These are phyloP conservation scores for Dimargaris verticillata DNA, from an alignment of 192 early-diverging fungal genomes.

Conservation along the genomic window DNA sequence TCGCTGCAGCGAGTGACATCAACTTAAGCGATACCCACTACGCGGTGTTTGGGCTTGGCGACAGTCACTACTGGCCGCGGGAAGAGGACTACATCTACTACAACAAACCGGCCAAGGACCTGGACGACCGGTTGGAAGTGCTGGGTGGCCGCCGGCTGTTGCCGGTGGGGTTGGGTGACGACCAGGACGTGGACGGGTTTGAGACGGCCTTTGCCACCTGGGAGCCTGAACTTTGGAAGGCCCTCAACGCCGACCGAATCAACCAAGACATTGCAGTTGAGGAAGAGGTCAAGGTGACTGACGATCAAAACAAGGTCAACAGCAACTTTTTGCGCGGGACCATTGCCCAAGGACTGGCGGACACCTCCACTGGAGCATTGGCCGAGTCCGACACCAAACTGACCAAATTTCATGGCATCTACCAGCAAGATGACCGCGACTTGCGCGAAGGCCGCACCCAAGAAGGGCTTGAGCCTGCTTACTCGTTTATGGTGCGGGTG, in stretches of 20 bases:
- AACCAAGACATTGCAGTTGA: conserved; percentile 43
- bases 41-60: conserved; percentile 81
- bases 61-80: conserved; percentile 92
- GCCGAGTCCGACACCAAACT: conserved; percentile 82
- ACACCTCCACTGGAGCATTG: conserved; percentile 67
- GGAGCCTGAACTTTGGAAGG: conserved; percentile 67
- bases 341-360: conserved; percentile 68
- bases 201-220: conserved; percentile 65
- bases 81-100: conserved; percentile 80
- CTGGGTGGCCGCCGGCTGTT: conserved; percentile 54
- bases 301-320: conserved; percentile 83
- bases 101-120: conserved; percentile 75
- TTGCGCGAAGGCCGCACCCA: conserved; percentile 66
- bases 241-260: conserved; percentile 58
- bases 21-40: conserved; percentile 49
- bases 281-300: conserved; percentile 50
- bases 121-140: conserved; percentile 61
- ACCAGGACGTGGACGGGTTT: conserved; percentile 85
- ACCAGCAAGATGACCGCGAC: conserved; percentile 95
- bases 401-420: conserved; percentile 93
- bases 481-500: conserved; percentile 91
- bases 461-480: conserved; percentile 81
- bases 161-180: conserved; percentile 68
- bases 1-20: conserved; percentile 34
- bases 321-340: conserved; percentile 88